Evolutionary conservation across 108 stramenopile species (phyloP), one percentile per base, ranked within the genome.

Genomic region (Aurantiochytrium sp.): DNA sequence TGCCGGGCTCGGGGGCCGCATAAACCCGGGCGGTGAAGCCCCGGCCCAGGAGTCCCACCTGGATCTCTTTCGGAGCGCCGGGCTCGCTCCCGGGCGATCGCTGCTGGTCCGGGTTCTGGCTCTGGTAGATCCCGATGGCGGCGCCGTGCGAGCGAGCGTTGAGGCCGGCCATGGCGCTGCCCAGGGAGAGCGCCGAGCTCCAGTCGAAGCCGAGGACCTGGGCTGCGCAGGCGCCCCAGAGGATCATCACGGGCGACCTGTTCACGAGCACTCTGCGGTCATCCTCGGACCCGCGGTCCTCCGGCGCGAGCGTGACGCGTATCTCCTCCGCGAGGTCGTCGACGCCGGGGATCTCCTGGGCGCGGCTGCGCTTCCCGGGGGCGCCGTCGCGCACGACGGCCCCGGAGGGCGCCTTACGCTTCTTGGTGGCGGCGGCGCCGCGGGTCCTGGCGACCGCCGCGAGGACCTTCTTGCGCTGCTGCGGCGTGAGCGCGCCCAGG

Each of bases 241-340:
- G 73, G 42, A 81, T 81, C 73, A 81, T 81, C 36, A 48, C 73
- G n/a, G 73, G 73, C 42, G 73, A 81, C 21, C 73, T 12, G 39
- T 81, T 81, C 17, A 81, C 73, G 12, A 81, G 45, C 1, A 81
- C 19, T n/a, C 73, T 41, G 6, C 59, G 3, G 6, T 15, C 59
- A 65, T 34, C 34, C 8, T 15, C 59, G 27, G n/a, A n/a, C n/a
- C n/a, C n/a, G n/a, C n/a, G n/a, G n/a, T n/a, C 32, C 59, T 30
- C 19, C 59, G 19, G 27, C 22, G 59, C 59, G 22, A 24, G 22
- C 15, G 6, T 19, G 59, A 52, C 50, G 22, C 19, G 59, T 6
- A 65, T 30, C 34, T 19, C 24, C 27, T 65, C 34, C 22, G 27
- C 32, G 22, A 65, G 59, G 12, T 65, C 59, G 59, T 30, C 34